Evolutionary conservation across 2,329 filamentous ascomycete species (phyloP).

Genomic region (Pseudopithomyces maydicus): DNA sequence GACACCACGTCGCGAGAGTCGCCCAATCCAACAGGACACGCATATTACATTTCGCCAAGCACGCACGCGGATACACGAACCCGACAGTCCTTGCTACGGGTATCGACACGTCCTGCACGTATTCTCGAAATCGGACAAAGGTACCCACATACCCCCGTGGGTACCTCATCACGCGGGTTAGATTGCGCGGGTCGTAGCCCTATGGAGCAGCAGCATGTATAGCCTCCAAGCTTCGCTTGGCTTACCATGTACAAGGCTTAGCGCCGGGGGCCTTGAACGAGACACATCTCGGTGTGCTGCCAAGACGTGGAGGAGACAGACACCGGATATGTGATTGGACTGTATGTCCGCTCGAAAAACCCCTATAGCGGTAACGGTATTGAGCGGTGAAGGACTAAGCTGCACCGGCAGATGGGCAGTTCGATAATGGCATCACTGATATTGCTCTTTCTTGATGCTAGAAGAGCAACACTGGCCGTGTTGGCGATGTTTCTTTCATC

Average conservation of each 20-base stretch:
- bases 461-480: neutral
- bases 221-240: constrained; percentile 3
- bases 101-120: neutral
- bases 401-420: constrained; percentile 19
- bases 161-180: neutral
- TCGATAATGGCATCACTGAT: constrained; percentile 11
- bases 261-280: constrained; percentile 2
- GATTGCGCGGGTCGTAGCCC: neutral
- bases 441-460: constrained; percentile 4
- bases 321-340: constrained; percentile 1
- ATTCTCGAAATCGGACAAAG: neutral
- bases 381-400: constrained; percentile 21
- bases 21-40: neutral
- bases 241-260: constrained; percentile 1
- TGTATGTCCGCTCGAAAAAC: constrained; percentile 1
- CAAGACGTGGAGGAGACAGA: neutral
- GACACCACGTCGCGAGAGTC: neutral
- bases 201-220: neutral
- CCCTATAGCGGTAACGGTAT: neutral
- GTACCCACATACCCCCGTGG: neutral
- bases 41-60: neutral
- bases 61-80: neutral
- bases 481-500: neutral
- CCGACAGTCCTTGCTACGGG: neutral
- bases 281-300: neutral